These are phyloP conservation scores for Cercospora sesami DNA, from an alignment of 2,329 filamentous ascomycete genomes.

Conservation along the genomic window DNA sequence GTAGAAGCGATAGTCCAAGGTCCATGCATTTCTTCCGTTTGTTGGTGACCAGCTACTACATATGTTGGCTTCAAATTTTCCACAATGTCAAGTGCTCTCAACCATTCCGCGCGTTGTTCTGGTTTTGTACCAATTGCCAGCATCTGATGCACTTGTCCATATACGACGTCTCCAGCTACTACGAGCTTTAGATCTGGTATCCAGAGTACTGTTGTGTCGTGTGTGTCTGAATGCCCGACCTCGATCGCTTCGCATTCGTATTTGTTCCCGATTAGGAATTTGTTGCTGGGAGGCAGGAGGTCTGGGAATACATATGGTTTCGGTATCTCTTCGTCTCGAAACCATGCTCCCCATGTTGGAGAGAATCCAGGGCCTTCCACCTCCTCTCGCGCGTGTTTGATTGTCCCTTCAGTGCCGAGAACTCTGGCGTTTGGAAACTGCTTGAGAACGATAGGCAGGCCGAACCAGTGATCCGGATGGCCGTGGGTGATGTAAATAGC, in stretches of 20 bases:
- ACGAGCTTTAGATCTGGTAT: not conserved
- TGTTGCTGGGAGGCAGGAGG: not conserved
- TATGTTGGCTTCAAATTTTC: not conserved
- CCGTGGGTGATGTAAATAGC: not conserved
- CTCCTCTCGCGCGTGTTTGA: not conserved
- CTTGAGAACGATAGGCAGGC: not conserved
- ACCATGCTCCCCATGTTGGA: not conserved
- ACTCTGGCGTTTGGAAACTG: not conserved
- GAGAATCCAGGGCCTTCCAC: not conserved
- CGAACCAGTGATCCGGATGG: not conserved
- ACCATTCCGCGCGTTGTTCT: not conserved
- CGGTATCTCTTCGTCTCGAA: not conserved
- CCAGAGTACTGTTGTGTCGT: not conserved
- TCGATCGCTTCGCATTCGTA: not conserved
- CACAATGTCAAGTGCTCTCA: not conserved
- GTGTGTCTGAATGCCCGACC: not conserved
- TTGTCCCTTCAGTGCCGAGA: not conserved
- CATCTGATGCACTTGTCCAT: not conserved
- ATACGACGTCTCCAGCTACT: not conserved
- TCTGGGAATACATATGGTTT: not conserved
- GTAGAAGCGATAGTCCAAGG: not conserved
- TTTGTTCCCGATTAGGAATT: not conserved
- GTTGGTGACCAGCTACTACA: not conserved
- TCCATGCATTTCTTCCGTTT: not conserved
- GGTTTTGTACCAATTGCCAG: not conserved